Evolutionary conservation across 2,329 filamentous ascomycete species (phyloP), one percentile per base, ranked within the genome.

Genomic region (Colletotrichum cereale): DNA sequence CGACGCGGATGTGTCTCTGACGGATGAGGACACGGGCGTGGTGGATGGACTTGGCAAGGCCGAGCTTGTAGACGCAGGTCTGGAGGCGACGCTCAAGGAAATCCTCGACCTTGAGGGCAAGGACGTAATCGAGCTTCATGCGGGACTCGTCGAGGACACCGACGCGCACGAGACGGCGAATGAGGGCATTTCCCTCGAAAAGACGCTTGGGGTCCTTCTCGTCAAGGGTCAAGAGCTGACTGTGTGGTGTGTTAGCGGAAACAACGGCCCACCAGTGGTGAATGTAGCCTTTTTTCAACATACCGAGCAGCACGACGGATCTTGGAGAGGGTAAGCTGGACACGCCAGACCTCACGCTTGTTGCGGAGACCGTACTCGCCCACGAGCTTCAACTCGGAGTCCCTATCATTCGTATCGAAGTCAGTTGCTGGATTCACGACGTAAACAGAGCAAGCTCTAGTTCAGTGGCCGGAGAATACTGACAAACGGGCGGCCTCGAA

Each of bases 61-160:
- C 96, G 81, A 99, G 95, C 93, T 99, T 98, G 93, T 97, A 98
- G 86, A 99, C 96, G 83, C 96, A 97, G 81, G 96, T 99, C 92
- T 99, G 96, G 79, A 98, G 95, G 87, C 96, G 95, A 82, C 96
- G 96, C 93, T 99, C 96, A 88, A 99, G 91, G 93, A 99, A 99
- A 88, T 99, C 96, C 88, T 99, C 96, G 82, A 97, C 93, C 91
- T 97, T 97, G 75, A 99, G 92, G 88, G 96, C 96, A 84, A 99
- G 89, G 84, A 99, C 96, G 93, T 99, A 98, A 98, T 99, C 96
- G 91, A 99, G 96, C 93, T 98, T 99, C 96, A 99, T 99, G 91
- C 96, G 96, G 85, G 95, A 95, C 90, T 99, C 96, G 86, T 99
- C 96, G 83, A 99, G 94, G 83, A 99, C 96, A 94, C 96, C 96